Evolutionary conservation across 306 rosid species (phyloP).

Genomic region (Begonia peltatifolia): DNA sequence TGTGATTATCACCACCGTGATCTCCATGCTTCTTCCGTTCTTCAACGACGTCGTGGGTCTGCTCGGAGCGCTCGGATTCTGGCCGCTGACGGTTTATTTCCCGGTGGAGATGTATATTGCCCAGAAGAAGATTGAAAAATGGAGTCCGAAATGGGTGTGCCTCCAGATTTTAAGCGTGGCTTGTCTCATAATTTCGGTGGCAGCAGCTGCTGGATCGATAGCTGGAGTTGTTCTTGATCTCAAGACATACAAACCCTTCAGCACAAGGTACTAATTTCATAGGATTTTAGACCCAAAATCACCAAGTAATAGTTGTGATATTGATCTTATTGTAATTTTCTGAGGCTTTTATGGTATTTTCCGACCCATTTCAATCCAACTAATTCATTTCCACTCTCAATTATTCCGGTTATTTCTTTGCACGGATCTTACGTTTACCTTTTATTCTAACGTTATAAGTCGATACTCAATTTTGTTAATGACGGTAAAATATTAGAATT

Average conservation of each 20-base stretch:
- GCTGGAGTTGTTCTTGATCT: conserved; percentile 45
- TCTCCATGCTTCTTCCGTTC: conserved; percentile 66
- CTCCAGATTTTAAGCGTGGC: conserved; percentile 44
- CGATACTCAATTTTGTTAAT: too few relatives aligned
- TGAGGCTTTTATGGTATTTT: too few relatives aligned
- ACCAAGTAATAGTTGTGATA: too few relatives aligned
- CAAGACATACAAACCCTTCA: conserved; percentile 40
- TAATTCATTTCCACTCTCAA: too few relatives aligned
- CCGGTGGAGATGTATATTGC: conserved; percentile 70
- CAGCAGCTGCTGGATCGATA: conserved; percentile 57
- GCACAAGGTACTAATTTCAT: conserved; percentile 14
- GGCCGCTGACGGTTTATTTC: conserved; percentile 67
- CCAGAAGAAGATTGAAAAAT: conserved; percentile 48
- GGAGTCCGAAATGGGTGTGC: conserved; percentile 58
- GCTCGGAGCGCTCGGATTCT: conserved; percentile 70
- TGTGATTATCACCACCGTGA: conserved; percentile 32
- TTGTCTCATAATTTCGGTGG: conserved; percentile 43
- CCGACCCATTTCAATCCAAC: too few relatives aligned
- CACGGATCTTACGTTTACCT: too few relatives aligned
- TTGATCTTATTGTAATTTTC: too few relatives aligned
- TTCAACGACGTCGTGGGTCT: conserved; percentile 60
- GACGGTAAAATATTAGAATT: too few relatives aligned
- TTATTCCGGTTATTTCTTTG: too few relatives aligned
- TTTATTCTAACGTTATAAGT: too few relatives aligned
- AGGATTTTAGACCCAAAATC: too few relatives aligned